Evolutionary conservation across 495 filamentous ascomycete genomes (phyloP).

Genomic region (Trichocladium antarcticum): DNA sequence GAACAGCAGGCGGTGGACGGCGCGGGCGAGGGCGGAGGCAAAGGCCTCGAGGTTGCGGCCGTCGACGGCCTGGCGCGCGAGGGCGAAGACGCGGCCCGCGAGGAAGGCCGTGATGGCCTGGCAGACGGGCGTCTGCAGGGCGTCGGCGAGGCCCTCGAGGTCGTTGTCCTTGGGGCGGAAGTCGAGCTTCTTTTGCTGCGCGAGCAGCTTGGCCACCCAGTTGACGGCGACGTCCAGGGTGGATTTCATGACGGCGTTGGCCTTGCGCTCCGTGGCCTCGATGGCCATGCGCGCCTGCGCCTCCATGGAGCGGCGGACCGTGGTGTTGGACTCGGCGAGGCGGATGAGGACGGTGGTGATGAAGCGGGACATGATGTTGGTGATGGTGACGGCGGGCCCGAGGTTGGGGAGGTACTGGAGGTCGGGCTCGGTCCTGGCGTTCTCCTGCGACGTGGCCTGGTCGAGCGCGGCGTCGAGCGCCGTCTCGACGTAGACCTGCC

Average conservation of each 20-base stretch:
- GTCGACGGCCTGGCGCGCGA: slow-evolving; percentile 56
- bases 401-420: slow-evolving; percentile 69
- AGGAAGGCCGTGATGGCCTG: slow-evolving; percentile 67
- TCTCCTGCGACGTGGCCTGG: slow-evolving; percentile 61
- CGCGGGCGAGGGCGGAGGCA: slow-evolving; percentile 72
- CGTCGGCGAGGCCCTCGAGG: slow-evolving; percentile 59
- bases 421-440: slow-evolving; percentile 73
- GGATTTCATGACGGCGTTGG: slow-evolving; percentile 73
- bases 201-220: slow-evolving; percentile 65
- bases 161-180: slow-evolving; percentile 84
- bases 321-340: slow-evolving; percentile 76
- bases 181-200: slow-evolving; percentile 78
- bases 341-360: slow-evolving; percentile 85
- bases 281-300: slow-evolving; percentile 63
- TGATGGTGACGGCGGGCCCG: slow-evolving; percentile 73
- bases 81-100: slow-evolving; percentile 44
- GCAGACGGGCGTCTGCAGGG: slow-evolving; percentile 79
- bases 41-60: slow-evolving; percentile 67
- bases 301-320: slow-evolving; percentile 81
- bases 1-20: slow-evolving; percentile 63
- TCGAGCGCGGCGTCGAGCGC: slow-evolving; percentile 80
- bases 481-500: slow-evolving; percentile 88
- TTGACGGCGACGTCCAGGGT: slow-evolving; percentile 73
- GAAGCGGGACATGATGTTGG: slow-evolving; percentile 83
- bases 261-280: slow-evolving; percentile 74